phyloP scores from a whole-genome alignment of 2,329 filamentous ascomycete genomes.

The Pseudogymnoascus sp. region DNA sequence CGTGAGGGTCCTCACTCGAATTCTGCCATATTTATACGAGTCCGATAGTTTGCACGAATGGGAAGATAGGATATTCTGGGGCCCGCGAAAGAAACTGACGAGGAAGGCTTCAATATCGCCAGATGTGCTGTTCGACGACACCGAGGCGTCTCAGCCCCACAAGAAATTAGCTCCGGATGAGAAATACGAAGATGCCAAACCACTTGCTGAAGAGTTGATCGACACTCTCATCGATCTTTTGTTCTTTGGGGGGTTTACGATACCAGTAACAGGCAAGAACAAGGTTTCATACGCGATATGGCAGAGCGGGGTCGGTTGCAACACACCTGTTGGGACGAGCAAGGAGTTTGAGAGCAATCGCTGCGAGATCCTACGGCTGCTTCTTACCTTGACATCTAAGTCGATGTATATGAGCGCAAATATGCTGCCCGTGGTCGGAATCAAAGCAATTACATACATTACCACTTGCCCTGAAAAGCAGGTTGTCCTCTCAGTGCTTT shows the following conservation, averaged over 20 bases:
- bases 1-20: constrained; percentile 77
- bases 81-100: constrained; percentile 60
- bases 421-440: constrained; percentile 70
- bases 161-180: constrained; percentile 35
- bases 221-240: constrained; percentile 82
- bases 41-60: constrained; percentile 71
- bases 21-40: constrained; percentile 89
- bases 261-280: constrained; percentile 61
- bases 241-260: constrained; percentile 85
- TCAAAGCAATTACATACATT: constrained; percentile 79
- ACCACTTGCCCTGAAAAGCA: constrained; percentile 86
- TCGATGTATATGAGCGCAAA: constrained; percentile 87
- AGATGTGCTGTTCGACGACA: constrained; percentile 73
- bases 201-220: constrained; percentile 84
- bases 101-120: constrained; percentile 52
- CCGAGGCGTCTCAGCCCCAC: constrained; percentile 38
- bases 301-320: constrained; percentile 96
- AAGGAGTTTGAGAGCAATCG: constrained; percentile 91
- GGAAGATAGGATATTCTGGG: constrained; percentile 95
- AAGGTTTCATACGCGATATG: constrained; percentile 93
- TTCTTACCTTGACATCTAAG: constrained; percentile 79
- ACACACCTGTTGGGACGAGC: constrained; percentile 76
- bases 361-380: constrained; percentile 76
- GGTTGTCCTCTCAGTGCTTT: constrained; percentile 78
- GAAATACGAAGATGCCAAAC: constrained; percentile 74